Percentiles rank a stretch among this genome's conserved stretches.
Conservation (phyloP, 495 filamentous ascomycete species). For the Bathelium albidoporum region DNA sequence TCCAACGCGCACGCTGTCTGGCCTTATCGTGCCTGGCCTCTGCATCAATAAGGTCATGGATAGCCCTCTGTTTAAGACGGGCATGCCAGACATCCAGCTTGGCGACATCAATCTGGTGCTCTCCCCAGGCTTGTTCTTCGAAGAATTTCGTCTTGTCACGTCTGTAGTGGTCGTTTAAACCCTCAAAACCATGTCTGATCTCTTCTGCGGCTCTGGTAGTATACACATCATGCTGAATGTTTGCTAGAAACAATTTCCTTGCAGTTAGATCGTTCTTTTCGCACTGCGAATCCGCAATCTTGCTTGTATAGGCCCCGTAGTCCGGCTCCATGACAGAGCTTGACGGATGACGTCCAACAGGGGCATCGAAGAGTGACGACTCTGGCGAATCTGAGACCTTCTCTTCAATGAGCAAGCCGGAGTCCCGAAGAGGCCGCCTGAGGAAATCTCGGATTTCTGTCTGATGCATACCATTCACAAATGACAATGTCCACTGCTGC, state of each 20-base stretch:
- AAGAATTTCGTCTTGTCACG: neutral
- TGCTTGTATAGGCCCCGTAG: too few relatives aligned
- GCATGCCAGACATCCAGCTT: neutral
- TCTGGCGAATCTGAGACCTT: neutral
- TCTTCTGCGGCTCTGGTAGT: neutral
- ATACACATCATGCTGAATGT: neutral
- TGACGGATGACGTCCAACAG: neutral
- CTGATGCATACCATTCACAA: neutral
- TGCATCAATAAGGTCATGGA: neutral
- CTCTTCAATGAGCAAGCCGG: neutral
- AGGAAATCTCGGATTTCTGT: neutral
- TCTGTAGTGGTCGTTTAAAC: neutral
- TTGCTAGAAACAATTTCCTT: neutral
- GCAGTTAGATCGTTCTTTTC: neutral
- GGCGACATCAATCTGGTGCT: neutral
- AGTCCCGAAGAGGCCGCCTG: neutral
- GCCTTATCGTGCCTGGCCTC: neutral
- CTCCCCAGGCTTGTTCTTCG: neutral
- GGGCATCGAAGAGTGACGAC: neutral
- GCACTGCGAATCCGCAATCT: neutral
- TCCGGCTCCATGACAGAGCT: neutral
- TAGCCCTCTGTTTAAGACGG: neutral
- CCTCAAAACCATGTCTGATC: neutral
- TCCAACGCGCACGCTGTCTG: neutral
- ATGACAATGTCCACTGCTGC: neutral